phyloP scores from a whole-genome alignment of 768 basidiomycete genomes.

The Gloeostereum incarnatum region DNA sequence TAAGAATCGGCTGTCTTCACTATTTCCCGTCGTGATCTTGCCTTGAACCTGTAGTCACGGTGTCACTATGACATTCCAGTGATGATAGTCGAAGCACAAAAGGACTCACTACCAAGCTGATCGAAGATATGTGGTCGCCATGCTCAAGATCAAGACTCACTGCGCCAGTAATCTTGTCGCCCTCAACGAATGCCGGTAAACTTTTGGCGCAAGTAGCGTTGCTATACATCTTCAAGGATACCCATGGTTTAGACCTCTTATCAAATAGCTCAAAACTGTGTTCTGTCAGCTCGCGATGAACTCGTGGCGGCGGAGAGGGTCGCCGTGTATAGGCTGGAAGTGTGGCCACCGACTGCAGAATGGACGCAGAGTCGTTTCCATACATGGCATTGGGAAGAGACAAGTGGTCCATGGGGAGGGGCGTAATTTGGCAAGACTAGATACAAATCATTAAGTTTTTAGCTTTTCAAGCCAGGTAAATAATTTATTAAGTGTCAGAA shows the following conservation, averaged over 20 bases:
- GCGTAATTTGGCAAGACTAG: too few species aligned
- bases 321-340: slow-evolving; percentile 1
- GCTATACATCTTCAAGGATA: slow-evolving; percentile 27
- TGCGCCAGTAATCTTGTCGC: slow-evolving; percentile 11
- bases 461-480: too few species aligned
- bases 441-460: too few species aligned
- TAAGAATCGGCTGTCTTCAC: slow-evolving; percentile 18
- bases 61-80: slow-evolving; percentile 3
- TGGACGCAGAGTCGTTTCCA: too few species aligned
- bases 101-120: slow-evolving; percentile 28
- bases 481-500: too few species aligned
- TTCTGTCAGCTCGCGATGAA: not conserved
- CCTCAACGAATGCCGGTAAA: slow-evolving; percentile 12
- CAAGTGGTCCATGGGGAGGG: not conserved
- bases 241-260: slow-evolving; percentile 17
- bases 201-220: slow-evolving; percentile 21
- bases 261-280: not conserved
- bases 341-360: not conserved
- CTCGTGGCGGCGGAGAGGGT: not conserved
- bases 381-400: not conserved
- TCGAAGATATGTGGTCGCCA: slow-evolving; percentile 25
- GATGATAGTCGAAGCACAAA: slow-evolving; percentile 2
- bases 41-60: slow-evolving; percentile 20
- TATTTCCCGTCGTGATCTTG: slow-evolving; percentile 23
- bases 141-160: slow-evolving; percentile 9